A percentile compares a stretch with the other conserved stretches of the same genome.
These are phyloP conservation scores for Phytophthora citrophthora DNA, from an alignment of 352 stramenopile genomes.

Conservation along the genomic window DNA sequence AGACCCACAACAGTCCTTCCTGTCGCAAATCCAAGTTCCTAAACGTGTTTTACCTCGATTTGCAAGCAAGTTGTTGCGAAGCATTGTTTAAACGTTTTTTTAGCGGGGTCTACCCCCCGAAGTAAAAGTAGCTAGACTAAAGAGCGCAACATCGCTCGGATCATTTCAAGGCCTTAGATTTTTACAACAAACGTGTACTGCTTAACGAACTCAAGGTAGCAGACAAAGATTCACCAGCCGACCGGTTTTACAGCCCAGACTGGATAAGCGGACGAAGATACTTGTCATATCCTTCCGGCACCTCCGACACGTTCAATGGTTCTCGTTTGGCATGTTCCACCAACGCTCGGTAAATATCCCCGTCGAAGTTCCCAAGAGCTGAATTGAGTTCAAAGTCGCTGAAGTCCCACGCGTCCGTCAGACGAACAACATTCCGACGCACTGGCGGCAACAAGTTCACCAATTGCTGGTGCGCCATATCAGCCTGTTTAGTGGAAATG, in stretches of 20 bases:
- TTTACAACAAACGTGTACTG: too few species aligned
- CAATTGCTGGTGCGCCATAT: constrained; percentile 38
- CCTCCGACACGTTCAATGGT: constrained; percentile 51
- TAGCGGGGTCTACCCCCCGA: too few species aligned
- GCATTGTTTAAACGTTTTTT: too few species aligned
- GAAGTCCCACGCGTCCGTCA: constrained; percentile 48
- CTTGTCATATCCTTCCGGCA: constrained; percentile 46
- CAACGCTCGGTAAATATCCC: constrained; percentile 56
- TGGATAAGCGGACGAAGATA: constrained; percentile 41
- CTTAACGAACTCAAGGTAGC: too few species aligned
- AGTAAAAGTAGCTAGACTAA: too few species aligned
- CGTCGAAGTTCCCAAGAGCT: constrained; percentile 53
- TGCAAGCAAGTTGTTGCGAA: too few species aligned
- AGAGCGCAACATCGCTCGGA: too few species aligned
- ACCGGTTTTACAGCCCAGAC: constrained; percentile 16
- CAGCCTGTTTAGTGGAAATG: constrained; percentile 43
- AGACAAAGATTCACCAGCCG: too few species aligned
- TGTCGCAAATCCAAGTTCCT: too few species aligned
- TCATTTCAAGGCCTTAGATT: too few species aligned
- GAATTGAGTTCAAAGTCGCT: constrained; percentile 69
- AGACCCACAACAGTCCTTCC: too few species aligned
- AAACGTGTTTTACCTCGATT: too few species aligned
- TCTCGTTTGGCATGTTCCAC: constrained; percentile 42
- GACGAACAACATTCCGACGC: constrained; percentile 46
- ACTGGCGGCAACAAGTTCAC: constrained; percentile 38